phyloP scores from a whole-genome alignment of 2,329 filamentous ascomycete species.

The Colletotrichum sp. region DNA sequence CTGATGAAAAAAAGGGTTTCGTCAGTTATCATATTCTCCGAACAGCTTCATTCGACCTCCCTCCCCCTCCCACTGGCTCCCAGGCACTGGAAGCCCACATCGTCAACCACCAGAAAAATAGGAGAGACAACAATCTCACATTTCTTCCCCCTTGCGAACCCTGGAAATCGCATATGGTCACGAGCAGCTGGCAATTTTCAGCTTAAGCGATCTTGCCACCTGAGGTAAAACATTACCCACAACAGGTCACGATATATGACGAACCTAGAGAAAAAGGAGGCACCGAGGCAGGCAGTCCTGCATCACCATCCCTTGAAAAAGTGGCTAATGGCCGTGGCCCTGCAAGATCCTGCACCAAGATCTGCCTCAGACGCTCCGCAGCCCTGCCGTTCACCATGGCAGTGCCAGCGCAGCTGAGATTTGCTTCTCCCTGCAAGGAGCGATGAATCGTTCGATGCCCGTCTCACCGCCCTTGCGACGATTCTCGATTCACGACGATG shows the following conservation, averaged over 20 bases:
- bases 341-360: slow-evolving; percentile 19
- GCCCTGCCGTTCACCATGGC: background rate
- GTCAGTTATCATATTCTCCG: slow-evolving; percentile 10
- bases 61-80: background rate
- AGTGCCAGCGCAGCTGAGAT: background rate
- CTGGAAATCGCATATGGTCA: background rate
- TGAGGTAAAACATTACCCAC: background rate
- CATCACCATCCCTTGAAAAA: background rate
- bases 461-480: background rate
- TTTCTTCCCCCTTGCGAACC: background rate
- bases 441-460: background rate
- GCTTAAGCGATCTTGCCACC: background rate
- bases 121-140: background rate
- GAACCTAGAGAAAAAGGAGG: background rate
- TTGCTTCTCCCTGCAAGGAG: slow-evolving; percentile 5
- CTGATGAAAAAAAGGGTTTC: background rate
- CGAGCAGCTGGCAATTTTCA: background rate
- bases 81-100: background rate
- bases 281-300: background rate
- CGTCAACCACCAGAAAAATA: background rate
- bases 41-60: background rate
- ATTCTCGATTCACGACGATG: background rate
- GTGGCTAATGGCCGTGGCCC: background rate
- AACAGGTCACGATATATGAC: background rate
- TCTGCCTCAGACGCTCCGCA: background rate